phyloP scores from a whole-genome alignment of 176 grass and related monocot species.

The Rhipidocladum racemiflorum region DNA sequence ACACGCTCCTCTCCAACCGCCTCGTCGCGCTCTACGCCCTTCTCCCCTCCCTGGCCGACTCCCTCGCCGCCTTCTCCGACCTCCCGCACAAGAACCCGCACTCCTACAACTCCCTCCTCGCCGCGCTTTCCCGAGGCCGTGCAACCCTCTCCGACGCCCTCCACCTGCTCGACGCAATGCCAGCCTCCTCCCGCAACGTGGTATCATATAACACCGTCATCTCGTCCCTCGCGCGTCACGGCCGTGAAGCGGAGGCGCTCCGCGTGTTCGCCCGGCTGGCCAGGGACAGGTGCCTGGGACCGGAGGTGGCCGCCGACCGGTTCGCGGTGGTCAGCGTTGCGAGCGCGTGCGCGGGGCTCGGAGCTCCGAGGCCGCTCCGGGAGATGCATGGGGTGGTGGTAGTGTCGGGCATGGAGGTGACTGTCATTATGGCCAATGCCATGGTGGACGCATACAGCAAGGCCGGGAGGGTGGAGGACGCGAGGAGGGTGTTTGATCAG shows the following conservation, averaged over 20 bases:
- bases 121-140: neutral
- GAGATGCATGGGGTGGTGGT: slow-evolving; percentile 45
- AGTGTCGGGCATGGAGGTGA: slow-evolving; percentile 48
- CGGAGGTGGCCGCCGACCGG: slow-evolving; percentile 29
- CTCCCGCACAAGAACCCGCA: slow-evolving; percentile 52
- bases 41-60: slow-evolving; percentile 23
- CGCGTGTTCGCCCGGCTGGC: slow-evolving; percentile 28
- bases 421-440: slow-evolving; percentile 57
- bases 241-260: slow-evolving; percentile 30
- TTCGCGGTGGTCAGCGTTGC: slow-evolving; percentile 54
- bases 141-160: slow-evolving; percentile 29
- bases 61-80: slow-evolving; percentile 35
- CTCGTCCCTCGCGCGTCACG: slow-evolving; percentile 38
- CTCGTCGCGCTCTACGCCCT: slow-evolving; percentile 48
- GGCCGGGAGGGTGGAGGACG: slow-evolving; percentile 33
- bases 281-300: slow-evolving; percentile 38
- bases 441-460: slow-evolving; percentile 76
- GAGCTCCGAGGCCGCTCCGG: slow-evolving; percentile 29
- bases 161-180: slow-evolving; percentile 50
- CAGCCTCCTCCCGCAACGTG: slow-evolving; percentile 20
- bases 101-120: slow-evolving; percentile 62
- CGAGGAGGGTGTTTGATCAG: slow-evolving; percentile 42
- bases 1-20: slow-evolving; percentile 67
- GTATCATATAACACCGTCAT: slow-evolving; percentile 74
- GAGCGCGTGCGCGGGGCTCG: slow-evolving; percentile 35